Conservation (phyloP, 2,329 filamentous ascomycete genomes). For the Aspergillus floridensis region DNA sequence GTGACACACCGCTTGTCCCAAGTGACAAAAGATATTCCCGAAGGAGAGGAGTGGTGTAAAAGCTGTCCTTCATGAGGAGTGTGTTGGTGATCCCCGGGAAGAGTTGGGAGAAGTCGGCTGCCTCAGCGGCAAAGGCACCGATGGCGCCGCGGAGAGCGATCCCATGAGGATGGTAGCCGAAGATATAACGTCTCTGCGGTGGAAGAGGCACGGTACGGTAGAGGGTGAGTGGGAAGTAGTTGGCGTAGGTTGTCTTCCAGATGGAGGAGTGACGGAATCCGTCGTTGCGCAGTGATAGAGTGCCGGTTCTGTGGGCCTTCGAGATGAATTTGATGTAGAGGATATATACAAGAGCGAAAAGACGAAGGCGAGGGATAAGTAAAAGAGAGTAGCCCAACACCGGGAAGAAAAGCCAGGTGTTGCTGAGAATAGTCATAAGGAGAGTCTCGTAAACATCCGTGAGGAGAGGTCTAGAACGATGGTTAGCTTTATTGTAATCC, state of each 20-base stretch:
- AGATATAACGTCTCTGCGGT: slow-evolving; percentile 78
- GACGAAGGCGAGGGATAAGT: slow-evolving; percentile 76
- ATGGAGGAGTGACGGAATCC: slow-evolving; percentile 65
- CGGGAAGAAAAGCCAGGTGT: slow-evolving; percentile 44
- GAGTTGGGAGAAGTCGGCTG: slow-evolving; percentile 70
- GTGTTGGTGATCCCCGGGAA: slow-evolving; percentile 88
- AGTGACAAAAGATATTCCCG: slow-evolving; percentile 77
- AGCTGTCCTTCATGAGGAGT: slow-evolving; percentile 76
- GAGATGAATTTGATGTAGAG: slow-evolving; percentile 69
- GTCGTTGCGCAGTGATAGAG: slow-evolving; percentile 66
- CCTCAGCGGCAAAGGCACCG: slow-evolving; percentile 76
- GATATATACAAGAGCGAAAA: slow-evolving; percentile 65
- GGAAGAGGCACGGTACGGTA: slow-evolving; percentile 74
- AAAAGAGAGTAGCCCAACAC: slow-evolving; percentile 79
- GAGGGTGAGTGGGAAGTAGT: slow-evolving; percentile 76
- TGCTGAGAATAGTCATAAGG: slow-evolving; percentile 16
- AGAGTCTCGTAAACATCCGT: slow-evolving; percentile 11
- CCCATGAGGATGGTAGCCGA: slow-evolving; percentile 86
- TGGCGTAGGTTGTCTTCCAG: slow-evolving; percentile 74
- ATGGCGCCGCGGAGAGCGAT: slow-evolving; percentile 86
- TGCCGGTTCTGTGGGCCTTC: slow-evolving; percentile 66
- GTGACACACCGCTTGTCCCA: slow-evolving; percentile 75
- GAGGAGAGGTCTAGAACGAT: slow-evolving; percentile 9
- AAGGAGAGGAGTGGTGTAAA: slow-evolving; percentile 81
- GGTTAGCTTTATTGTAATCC: background rate